phyloP scores from a whole-genome alignment of 2,329 filamentous ascomycete genomes.

The Ampelomyces quisqualis region DNA sequence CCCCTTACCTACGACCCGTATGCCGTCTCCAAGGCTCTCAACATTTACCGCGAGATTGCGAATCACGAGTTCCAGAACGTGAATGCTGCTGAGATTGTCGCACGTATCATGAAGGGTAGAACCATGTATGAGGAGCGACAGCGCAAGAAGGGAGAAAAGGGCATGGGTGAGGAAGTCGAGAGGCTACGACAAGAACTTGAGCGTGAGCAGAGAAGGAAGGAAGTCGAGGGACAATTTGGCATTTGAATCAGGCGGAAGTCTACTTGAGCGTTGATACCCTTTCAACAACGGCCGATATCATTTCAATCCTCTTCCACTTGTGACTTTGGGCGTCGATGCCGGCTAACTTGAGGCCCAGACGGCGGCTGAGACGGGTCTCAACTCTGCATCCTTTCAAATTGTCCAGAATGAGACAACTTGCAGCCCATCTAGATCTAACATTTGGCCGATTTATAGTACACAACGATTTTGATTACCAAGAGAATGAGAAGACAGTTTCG shows the following conservation, averaged over 20 bases:
- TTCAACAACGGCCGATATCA: background rate
- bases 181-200: slow-evolving; percentile 42
- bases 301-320: no score
- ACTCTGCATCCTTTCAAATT: no score
- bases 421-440: no score
- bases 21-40: slow-evolving; percentile 73
- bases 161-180: slow-evolving; percentile 64
- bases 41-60: slow-evolving; percentile 78
- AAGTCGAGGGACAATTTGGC: slow-evolving; percentile 47
- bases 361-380: no score
- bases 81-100: slow-evolving; percentile 89
- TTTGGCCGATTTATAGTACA: no score
- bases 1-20: slow-evolving; percentile 64
- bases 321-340: no score
- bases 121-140: slow-evolving; percentile 90
- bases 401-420: no score
- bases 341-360: background rate
- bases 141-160: slow-evolving; percentile 85
- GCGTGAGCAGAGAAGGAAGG: slow-evolving; percentile 37
- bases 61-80: slow-evolving; percentile 80
- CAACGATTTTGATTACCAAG: no score
- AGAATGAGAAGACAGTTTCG: no score
- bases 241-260: slow-evolving; percentile 3
- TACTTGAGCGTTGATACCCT: background rate
- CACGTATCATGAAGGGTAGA: slow-evolving; percentile 82